Base-by-base conservation (phyloP, 257 asterid species). In the Solanum boliviense region DNA sequence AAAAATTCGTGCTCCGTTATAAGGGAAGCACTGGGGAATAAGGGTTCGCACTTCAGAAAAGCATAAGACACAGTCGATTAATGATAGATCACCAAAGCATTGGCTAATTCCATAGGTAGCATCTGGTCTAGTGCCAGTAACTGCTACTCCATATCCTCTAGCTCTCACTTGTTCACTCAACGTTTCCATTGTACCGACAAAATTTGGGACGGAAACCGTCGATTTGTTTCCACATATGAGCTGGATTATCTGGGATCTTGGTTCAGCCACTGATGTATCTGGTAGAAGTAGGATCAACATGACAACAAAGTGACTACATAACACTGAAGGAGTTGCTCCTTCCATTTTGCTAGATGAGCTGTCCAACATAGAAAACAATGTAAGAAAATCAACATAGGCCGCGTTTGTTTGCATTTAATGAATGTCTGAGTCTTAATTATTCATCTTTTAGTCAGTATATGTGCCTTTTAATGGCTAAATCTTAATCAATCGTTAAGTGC, bases 71-170 rank as follows among this genome's bases (percentile, higher is more conserved):
- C 92, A 90, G 46, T 90, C 90, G 3, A 16, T 4, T 44, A 73
- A 41, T 13, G 92, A 89, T 34, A 90, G 84, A 87, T 90, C 89
- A 23, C 87, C 85, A 44, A 87, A 89, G 90, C 92, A 90, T 73
- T 90, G 92, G 5, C 84, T 83, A 2, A 90, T 86, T 67, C 83
- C 88, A 89, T 67, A 87, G 9, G 9, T 32, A 44, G 73, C 21
- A 13, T 78, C 68, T 13, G 89, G 92, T 39, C 86, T 84, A 31
- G 87, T 84, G 29, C 90, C 89, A 4, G 31, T 27, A 11, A n/a
- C 67, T 10, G 86, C 86, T 44, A 52, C 31, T 29, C 86, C 92
- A 60, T 71, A 90, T 21, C 89, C 86, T 31, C 35, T 39, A 12
- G 41, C 27, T 15, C 25, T n/a, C 36, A 88, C 13, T 60, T 87